Evolutionary conservation across 2,329 filamentous ascomycete species (phyloP).

Genomic region (Dryadomyces sulphureus): DNA sequence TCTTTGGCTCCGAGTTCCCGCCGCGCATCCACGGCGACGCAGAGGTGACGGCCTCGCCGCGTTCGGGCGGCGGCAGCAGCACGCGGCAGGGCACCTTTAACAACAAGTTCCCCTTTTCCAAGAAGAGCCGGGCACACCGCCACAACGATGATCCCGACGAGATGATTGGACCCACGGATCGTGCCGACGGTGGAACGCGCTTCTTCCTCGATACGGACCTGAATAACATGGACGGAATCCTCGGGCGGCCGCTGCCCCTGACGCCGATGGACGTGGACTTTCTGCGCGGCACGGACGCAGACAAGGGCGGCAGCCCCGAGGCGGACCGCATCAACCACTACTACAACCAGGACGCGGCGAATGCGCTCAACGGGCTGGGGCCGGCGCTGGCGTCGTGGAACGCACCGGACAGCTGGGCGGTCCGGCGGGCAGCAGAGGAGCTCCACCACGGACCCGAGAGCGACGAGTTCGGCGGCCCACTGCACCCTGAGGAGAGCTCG

Average conservation of each 20-base stretch:
- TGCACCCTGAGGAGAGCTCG: slow-evolving; percentile 58
- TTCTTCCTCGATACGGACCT: slow-evolving; percentile 81
- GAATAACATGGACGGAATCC: slow-evolving; percentile 79
- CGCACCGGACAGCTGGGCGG: slow-evolving; percentile 92
- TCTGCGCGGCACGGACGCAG: slow-evolving; percentile 28
- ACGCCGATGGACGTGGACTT: slow-evolving; percentile 52
- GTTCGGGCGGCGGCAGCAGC: slow-evolving; percentile 10
- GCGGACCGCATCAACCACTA: slow-evolving; percentile 9
- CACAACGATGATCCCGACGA: slow-evolving; percentile 40
- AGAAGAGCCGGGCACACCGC: slow-evolving; percentile 34
- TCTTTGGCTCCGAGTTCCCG: slow-evolving; percentile 13
- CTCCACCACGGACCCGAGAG: slow-evolving; percentile 41
- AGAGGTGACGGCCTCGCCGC: slow-evolving; percentile 10
- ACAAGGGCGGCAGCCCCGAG: slow-evolving; percentile 16
- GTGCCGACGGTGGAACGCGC: slow-evolving; percentile 34
- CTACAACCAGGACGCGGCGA: slow-evolving; percentile 5
- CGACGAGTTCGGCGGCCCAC: slow-evolving; percentile 53
- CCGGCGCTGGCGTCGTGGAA: slow-evolving; percentile 44
- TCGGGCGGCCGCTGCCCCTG: slow-evolving; percentile 55
- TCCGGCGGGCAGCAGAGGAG: slow-evolving; percentile 59
- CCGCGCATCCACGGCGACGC: slow-evolving; percentile 17
- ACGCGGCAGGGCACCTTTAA: slow-evolving; percentile 39
- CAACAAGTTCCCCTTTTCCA: slow-evolving; percentile 48
- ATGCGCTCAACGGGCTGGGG: not conserved
- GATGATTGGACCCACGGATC: slow-evolving; percentile 44